Percentiles rank a stretch among this genome's conserved stretches.
phyloP scores from a whole-genome alignment of 495 filamentous ascomycete species.

The Talaromyces proteolyticus region DNA sequence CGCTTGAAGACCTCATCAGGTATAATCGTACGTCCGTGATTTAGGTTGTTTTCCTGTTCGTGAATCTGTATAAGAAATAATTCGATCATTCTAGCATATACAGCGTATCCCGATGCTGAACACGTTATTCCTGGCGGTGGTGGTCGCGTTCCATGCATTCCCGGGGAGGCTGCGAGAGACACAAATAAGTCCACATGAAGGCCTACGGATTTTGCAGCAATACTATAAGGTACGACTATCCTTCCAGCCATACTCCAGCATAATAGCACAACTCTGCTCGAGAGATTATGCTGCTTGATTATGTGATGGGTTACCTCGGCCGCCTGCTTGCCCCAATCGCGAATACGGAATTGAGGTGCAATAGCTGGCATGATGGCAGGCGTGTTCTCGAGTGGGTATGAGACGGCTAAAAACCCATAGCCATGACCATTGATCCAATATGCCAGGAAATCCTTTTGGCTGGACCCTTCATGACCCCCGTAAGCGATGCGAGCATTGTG shows the following conservation, averaged over 20 bases:
- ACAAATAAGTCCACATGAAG: slow-evolving; percentile 14
- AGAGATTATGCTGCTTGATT: slow-evolving; percentile 7
- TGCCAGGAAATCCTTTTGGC: slow-evolving; percentile 11
- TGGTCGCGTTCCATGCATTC: slow-evolving; percentile 11
- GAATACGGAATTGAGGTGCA: slow-evolving; percentile 10
- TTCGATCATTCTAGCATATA: not conserved
- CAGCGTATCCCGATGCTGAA: slow-evolving; percentile 7
- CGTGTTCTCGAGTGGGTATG: slow-evolving; percentile 17
- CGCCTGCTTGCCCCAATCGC: slow-evolving; percentile 18
- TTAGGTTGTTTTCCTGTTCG: slow-evolving; percentile 4
- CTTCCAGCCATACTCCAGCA: slow-evolving; percentile 21
- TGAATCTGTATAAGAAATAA: not conserved
- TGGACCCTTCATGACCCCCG: slow-evolving; percentile 14
- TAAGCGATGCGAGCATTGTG: slow-evolving; percentile 20
- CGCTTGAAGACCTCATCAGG: slow-evolving; percentile 12
- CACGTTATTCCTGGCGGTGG: not conserved
- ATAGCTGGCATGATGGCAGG: slow-evolving; percentile 11
- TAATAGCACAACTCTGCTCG: slow-evolving; percentile 8
- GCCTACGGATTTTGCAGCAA: slow-evolving; percentile 8
- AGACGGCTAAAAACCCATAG: slow-evolving; percentile 16
- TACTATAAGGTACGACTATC: slow-evolving; percentile 16
- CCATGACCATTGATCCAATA: slow-evolving; percentile 13
- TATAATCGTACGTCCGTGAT: slow-evolving; percentile 6
- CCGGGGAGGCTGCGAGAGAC: slow-evolving; percentile 17
- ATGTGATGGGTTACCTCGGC: slow-evolving; percentile 8